phyloP scores from a whole-genome alignment of 805 yeast genomes.

The Lipomyces yamanashiensis region DNA sequence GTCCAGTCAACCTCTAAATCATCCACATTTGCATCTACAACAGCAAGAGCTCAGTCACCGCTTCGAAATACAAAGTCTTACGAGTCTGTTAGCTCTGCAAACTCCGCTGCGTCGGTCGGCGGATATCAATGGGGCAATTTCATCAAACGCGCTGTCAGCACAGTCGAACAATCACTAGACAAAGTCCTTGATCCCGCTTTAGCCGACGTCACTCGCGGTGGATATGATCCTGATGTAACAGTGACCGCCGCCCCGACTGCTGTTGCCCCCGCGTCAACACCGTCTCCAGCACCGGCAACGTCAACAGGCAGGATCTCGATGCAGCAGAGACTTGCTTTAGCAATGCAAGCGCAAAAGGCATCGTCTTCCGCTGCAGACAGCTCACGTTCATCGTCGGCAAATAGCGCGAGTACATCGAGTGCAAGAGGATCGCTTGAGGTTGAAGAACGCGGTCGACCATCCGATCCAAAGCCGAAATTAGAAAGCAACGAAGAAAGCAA shows the following conservation, averaged over 20 bases:
- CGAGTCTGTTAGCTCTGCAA: not conserved
- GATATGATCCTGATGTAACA: not conserved
- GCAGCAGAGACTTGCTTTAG: slow-evolving; percentile 75
- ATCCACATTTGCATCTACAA: not conserved
- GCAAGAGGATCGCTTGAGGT: slow-evolving; percentile 2
- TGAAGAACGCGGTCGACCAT: not conserved
- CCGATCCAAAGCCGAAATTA: not conserved
- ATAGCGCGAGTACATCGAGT: not conserved
- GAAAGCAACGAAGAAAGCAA: not conserved
- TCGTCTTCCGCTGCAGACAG: not conserved
- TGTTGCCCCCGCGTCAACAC: not conserved
- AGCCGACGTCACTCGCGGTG: slow-evolving; percentile 9
- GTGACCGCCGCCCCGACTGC: slow-evolving; percentile 2
- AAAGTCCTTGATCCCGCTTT: slow-evolving; percentile 43
- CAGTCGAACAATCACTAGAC: slow-evolving; percentile 49
- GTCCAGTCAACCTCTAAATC: not conserved
- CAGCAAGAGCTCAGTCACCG: not conserved
- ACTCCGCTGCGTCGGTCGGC: slow-evolving; percentile 3
- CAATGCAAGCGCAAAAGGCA: slow-evolving; percentile 32
- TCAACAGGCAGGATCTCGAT: slow-evolving; percentile 59
- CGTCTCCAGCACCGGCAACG: slow-evolving; percentile 4
- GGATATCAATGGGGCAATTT: slow-evolving; percentile 42
- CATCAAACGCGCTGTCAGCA: slow-evolving; percentile 50
- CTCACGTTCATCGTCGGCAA: slow-evolving; percentile 3
- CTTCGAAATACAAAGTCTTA: not conserved